phyloP scores from a whole-genome alignment of 2,329 filamentous ascomycete species.

The Ceratocystis huliohia region DNA sequence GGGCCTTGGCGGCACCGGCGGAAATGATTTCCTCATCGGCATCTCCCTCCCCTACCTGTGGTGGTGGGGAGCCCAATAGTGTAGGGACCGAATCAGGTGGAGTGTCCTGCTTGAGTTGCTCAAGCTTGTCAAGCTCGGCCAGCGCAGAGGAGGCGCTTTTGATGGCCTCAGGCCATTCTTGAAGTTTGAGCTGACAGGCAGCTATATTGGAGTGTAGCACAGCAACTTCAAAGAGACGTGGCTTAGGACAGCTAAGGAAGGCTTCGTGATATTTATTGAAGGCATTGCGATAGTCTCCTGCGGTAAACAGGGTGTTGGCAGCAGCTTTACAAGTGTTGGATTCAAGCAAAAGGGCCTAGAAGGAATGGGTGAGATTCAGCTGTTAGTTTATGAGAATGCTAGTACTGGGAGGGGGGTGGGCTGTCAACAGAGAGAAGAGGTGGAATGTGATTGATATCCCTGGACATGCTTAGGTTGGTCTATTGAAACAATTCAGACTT shows the following conservation, averaged over 20 bases:
- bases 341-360: slow-evolving; percentile 54
- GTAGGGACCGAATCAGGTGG: background rate
- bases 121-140: slow-evolving; percentile 55
- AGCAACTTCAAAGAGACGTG: slow-evolving; percentile 77
- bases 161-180: slow-evolving; percentile 74
- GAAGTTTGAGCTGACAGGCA: slow-evolving; percentile 73
- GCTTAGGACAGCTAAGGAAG: slow-evolving; percentile 63
- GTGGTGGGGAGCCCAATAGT: background rate
- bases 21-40: slow-evolving; percentile 49
- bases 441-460: background rate
- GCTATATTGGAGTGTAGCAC: slow-evolving; percentile 81
- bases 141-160: slow-evolving; percentile 60
- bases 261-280: slow-evolving; percentile 75
- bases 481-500: slow-evolving; percentile 25
- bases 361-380: background rate
- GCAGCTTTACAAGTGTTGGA: slow-evolving; percentile 60
- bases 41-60: slow-evolving; percentile 33
- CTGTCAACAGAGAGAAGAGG: background rate
- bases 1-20: slow-evolving; percentile 41
- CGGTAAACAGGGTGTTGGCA: slow-evolving; percentile 69
- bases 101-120: slow-evolving; percentile 26
- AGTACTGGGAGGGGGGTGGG: no score
- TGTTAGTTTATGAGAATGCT: no score
- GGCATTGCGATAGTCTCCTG: slow-evolving; percentile 59
- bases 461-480: background rate